Conservation (phyloP, 768 basidiomycete genomes). For the Sporobolomyces phaffii region DNA sequence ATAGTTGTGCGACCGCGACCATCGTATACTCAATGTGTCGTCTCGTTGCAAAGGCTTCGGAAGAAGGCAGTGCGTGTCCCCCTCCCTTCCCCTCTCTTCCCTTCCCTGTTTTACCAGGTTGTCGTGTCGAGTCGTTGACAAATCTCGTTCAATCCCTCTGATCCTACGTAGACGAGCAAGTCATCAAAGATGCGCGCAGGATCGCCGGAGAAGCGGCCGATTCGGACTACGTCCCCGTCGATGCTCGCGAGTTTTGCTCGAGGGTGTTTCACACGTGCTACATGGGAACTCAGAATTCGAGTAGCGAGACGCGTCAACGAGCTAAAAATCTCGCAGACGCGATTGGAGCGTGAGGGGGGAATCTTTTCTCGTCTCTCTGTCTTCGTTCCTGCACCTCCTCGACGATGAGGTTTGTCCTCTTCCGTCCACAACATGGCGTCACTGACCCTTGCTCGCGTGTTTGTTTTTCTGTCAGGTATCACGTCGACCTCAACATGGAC, state of each 20-base stretch:
- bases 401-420: too few relatives aligned
- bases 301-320: conserved; percentile 70
- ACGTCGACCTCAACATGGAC: conserved; percentile 94
- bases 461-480: conserved; percentile 68
- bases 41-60: conserved; percentile 73
- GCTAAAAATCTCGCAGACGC: conserved; percentile 81
- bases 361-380: not conserved
- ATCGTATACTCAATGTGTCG: conserved; percentile 97
- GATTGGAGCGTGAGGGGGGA: conserved; percentile 70
- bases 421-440: too few relatives aligned
- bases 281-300: conserved; percentile 98
- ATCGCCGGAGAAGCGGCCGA: conserved; percentile 76
- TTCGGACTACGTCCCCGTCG: conserved; percentile 75
- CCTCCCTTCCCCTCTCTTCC: not conserved
- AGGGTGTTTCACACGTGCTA: conserved; percentile 96
- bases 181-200: conserved; percentile 82
- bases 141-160: not conserved
- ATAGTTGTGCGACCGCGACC: conserved; percentile 91
- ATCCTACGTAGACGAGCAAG: conserved; percentile 60
- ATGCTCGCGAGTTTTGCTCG: conserved; percentile 76
- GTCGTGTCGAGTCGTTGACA: too few relatives aligned
- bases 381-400: too few relatives aligned
- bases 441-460: too few relatives aligned
- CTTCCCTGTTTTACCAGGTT: not conserved
- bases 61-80: conserved; percentile 56